These are phyloP conservation scores for Metrosideros polymorpha DNA, from an alignment of 441 rosid genomes.

Conservation along the genomic window DNA sequence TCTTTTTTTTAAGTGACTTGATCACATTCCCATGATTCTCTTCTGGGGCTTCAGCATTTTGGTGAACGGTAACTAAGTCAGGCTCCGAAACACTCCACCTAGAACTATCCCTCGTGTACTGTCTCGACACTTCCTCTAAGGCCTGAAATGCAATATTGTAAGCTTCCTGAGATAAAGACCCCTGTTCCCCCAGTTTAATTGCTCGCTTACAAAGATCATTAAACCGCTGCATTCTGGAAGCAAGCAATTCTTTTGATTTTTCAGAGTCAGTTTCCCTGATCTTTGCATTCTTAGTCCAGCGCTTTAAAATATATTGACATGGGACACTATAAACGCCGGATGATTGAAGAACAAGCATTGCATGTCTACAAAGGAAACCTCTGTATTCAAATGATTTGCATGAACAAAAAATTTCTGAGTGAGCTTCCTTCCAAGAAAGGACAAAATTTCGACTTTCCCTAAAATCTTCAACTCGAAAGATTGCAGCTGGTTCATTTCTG, in stretches of 20 bases:
- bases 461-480: conserved; percentile 38
- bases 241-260: conserved; percentile 1
- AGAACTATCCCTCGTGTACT: conserved; percentile 19
- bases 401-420: conserved; percentile 35
- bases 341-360: conserved; percentile 51
- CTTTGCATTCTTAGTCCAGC: conserved; percentile 52
- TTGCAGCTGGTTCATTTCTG: conserved; percentile 22
- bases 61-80: conserved; percentile 12
- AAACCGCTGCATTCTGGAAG: conserved; percentile 36
- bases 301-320: conserved; percentile 37
- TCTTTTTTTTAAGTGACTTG: conserved; percentile 32
- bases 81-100: conserved; percentile 18
- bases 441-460: conserved; percentile 29
- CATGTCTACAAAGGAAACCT: conserved; percentile 64
- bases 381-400: conserved; percentile 50
- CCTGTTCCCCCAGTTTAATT: conserved; percentile 42
- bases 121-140: conserved; percentile 31
- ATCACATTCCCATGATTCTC: conserved; percentile 11
- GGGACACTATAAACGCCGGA: conserved; percentile 46
- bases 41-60: conserved; percentile 13
- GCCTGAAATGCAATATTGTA: conserved; percentile 35
- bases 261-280: conserved; percentile 9
- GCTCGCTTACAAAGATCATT: conserved; percentile 51
- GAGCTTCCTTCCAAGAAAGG: conserved; percentile 31
- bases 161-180: conserved; percentile 47